Conservation (phyloP, 2,329 filamentous ascomycete species). For the Raffaelea ambrosiae region DNA sequence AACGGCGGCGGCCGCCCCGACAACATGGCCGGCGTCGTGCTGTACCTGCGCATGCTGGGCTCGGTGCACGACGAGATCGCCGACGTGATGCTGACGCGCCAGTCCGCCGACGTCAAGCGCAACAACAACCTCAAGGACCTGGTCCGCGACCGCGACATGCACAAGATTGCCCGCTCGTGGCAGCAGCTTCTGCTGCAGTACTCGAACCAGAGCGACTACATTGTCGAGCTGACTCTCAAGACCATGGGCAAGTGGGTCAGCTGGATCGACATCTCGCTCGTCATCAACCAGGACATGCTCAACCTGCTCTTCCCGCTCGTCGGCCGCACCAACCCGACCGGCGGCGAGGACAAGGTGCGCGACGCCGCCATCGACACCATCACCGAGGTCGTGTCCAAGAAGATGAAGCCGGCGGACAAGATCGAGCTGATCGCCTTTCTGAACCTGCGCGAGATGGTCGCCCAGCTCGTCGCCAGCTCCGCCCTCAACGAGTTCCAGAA, state of each 20-base stretch:
- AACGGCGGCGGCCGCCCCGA: constrained; percentile 53
- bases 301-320: constrained; percentile 78
- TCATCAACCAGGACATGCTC: constrained; percentile 86
- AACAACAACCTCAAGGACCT: constrained; percentile 89
- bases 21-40: constrained; percentile 67
- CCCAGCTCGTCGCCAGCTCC: constrained; percentile 76
- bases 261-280: constrained; percentile 94
- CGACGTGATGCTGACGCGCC: constrained; percentile 76
- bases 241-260: constrained; percentile 96
- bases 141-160: constrained; percentile 76
- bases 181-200: constrained; percentile 80
- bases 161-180: constrained; percentile 84
- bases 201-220: constrained; percentile 56
- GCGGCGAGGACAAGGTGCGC: constrained; percentile 68
- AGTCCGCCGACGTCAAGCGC: constrained; percentile 69
- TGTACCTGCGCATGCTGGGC: constrained; percentile 81
- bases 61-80: constrained; percentile 97
- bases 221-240: constrained; percentile 82
- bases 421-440: constrained; percentile 88
- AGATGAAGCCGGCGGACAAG: constrained; percentile 93
- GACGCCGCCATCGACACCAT: constrained; percentile 91
- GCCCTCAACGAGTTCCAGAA: constrained; percentile 69
- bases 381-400: constrained; percentile 93
- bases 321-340: constrained; percentile 54
- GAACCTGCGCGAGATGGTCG: constrained; percentile 76